Evolutionary conservation across 208 protist genomes (phyloP), one percentile per base, ranked within the genome.

Genomic region (Kentomonas sorsogonicus): DNA sequence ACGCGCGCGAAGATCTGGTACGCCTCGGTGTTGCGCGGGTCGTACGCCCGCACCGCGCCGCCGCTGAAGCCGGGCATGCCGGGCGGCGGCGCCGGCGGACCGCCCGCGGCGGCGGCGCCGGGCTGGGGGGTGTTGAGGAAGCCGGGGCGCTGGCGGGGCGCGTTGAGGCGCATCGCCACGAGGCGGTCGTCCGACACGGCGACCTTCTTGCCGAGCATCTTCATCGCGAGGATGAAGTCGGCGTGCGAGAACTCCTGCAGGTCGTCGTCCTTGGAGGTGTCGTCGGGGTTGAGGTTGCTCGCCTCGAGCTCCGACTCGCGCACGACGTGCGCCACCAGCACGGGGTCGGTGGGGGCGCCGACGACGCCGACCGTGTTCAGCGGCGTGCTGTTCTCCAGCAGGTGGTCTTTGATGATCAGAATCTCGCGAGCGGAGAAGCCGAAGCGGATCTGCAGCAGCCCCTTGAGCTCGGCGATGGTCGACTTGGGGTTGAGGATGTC

Each of bases 361-460:
- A 57, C 60, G 29, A 89, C 70, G 27, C 79, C 79, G 16, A 89
- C 22, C 7, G 43, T 69, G 25, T 55, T 50, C 41, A 93, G 55
- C 0, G 70, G 73, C 10, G 43, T 51, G 11, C 18, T 53, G 60
- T 93, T 87, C 62, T 86, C 74, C 15, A 83, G 63, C 7, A 90
- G 67, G 45, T 78, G 74, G 16, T 84, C 60, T 39, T 67, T 44
- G 22, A 90, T 56, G 9, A 87, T 43, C 16, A 89, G 47, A 25
- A 82, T 70, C 65, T 89, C 76, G 41, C 68, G 74, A 31, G 69
- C 61, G 18, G 66, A 54, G 46, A 91, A 91, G n/a, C 83, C 83
- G n/a, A 91, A 91, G n/a, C 57, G 73, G 22, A 89, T 77, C 51
- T 93, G 81, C 50, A 90, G 82, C 3, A 90, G 75, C 2, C 86